phyloP scores from a whole-genome alignment of 768 basidiomycete species.

The Albatrellus ellisii region DNA sequence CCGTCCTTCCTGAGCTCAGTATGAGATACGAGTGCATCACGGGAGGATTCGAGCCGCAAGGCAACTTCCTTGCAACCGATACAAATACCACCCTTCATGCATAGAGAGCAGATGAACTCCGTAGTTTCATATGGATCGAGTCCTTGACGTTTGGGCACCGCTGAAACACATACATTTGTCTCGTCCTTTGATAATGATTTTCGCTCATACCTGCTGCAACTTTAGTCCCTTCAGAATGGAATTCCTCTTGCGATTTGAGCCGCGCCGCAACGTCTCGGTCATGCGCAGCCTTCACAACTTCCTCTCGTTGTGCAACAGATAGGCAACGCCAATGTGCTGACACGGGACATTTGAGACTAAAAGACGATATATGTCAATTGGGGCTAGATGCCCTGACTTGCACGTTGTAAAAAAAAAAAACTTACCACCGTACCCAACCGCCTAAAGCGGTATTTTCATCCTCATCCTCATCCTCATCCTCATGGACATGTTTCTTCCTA shows the following conservation, averaged over 20 bases:
- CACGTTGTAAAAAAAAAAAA: conserved; percentile 5
- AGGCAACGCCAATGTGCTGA: conserved; percentile 70
- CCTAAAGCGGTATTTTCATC: conserved; percentile 42
- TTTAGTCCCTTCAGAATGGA: neutral
- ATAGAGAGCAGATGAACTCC: conserved; percentile 67
- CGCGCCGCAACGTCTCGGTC: conserved; percentile 34
- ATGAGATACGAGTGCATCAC: conserved; percentile 19
- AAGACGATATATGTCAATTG: conserved; percentile 4
- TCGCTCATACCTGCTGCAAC: neutral
- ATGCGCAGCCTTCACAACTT: conserved; percentile 55
- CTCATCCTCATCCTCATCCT: conserved; percentile 41
- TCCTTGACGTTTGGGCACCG: conserved; percentile 5
- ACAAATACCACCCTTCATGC: conserved; percentile 67
- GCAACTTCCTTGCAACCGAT: conserved; percentile 57
- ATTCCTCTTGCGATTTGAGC: conserved; percentile 17
- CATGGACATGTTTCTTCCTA: conserved; percentile 29
- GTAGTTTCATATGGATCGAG: conserved; percentile 38
- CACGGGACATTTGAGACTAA: conserved; percentile 66
- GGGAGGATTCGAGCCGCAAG: conserved; percentile 28
- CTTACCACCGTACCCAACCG: conserved; percentile 79
- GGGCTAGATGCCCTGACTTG: neutral
- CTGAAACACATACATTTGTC: neutral
- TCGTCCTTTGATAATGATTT: neutral
- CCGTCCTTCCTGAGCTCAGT: too few species aligned
- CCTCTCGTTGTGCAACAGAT: conserved; percentile 48